phyloP scores from a whole-genome alignment of 2,329 filamentous ascomycete species.

The Reticulascus tulasneorum region DNA sequence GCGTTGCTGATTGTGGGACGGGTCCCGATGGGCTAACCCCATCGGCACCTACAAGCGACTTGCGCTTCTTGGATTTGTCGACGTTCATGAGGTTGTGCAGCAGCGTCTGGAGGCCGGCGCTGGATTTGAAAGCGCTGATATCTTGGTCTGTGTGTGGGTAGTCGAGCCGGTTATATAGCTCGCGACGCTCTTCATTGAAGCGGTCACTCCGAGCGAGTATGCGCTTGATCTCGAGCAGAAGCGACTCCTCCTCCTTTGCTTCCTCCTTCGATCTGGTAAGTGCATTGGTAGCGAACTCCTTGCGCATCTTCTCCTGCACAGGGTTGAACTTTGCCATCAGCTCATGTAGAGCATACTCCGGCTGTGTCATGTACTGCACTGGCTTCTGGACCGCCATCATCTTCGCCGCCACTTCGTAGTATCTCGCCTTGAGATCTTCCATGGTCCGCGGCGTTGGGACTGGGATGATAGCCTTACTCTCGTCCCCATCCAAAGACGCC shows the following conservation, averaged over 20 bases:
- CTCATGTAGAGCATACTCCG: conserved; percentile 80
- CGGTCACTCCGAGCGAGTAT: conserved; percentile 83
- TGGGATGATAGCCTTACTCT: conserved; percentile 51
- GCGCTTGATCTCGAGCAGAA: conserved; percentile 85
- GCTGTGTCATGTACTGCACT: conserved; percentile 78
- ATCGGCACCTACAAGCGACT: conserved; percentile 61
- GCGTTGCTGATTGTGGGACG: conserved; percentile 24
- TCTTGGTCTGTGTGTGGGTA: conserved; percentile 69
- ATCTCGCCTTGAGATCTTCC: conserved; percentile 88
- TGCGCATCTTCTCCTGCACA: conserved; percentile 71
- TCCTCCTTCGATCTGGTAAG: conserved; percentile 80
- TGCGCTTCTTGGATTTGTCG: conserved; percentile 88
- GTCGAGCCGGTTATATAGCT: conserved; percentile 83
- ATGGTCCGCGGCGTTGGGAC: conserved; percentile 60
- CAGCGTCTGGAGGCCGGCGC: conserved; percentile 72
- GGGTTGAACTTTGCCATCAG: conserved; percentile 85
- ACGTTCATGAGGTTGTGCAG: conserved; percentile 77
- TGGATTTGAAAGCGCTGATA: conserved; percentile 75
- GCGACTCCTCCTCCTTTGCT: conserved; percentile 83
- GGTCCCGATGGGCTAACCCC: conserved; percentile 42
- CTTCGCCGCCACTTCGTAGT: conserved; percentile 80
- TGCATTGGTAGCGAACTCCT: conserved; percentile 77
- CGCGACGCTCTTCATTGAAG: conserved; percentile 82
- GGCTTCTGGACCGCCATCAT: conserved; percentile 79
- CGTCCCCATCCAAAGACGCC: conserved; percentile 39